phyloP scores from a whole-genome alignment of 495 filamentous ascomycete genomes.

The Penicillium steckii region DNA sequence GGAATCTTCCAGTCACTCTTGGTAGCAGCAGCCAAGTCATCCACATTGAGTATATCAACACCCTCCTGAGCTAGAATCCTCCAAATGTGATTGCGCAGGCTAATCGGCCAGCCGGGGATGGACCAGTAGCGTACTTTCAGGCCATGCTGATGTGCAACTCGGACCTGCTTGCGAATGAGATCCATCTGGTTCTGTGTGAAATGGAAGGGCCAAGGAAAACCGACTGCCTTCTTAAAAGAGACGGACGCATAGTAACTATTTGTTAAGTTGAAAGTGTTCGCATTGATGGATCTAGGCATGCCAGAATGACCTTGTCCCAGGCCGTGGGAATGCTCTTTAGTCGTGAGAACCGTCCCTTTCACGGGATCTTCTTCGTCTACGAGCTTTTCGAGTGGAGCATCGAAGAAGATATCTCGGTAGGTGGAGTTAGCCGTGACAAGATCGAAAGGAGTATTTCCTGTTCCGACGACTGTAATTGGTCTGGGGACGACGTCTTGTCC shows the following conservation, averaged over 20 bases:
- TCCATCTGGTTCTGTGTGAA: conserved; percentile 53
- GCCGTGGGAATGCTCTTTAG: conserved; percentile 1
- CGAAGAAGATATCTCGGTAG: conserved; percentile 62
- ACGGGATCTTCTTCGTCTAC: conserved; percentile 18
- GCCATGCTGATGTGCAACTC: conserved; percentile 66
- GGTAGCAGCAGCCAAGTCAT: conserved; percentile 63
- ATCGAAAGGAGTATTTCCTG: conserved; percentile 76
- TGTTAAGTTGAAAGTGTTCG: conserved; percentile 45
- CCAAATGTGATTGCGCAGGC: conserved; percentile 73
- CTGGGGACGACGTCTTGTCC: conserved; percentile 46
- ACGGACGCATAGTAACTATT: conserved; percentile 49
- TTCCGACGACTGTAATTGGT: conserved; percentile 75
- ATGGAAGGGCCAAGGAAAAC: conserved; percentile 41
- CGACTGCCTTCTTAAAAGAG: conserved; percentile 40
- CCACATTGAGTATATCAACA: conserved; percentile 74
- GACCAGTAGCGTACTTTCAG: conserved; percentile 79
- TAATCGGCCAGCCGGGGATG: conserved; percentile 73
- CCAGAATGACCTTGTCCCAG: conserved; percentile 39
- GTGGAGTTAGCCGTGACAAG: conserved; percentile 45
- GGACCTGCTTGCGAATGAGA: conserved; percentile 62
- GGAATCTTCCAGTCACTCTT: conserved; percentile 42
- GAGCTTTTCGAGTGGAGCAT: conserved; percentile 53
- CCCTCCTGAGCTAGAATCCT: conserved; percentile 67
- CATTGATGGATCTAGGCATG: conserved; percentile 32
- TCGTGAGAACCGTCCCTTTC: background rate